Evolutionary conservation across 2,329 filamentous ascomycete species (phyloP), one percentile per base, ranked within the genome.

Genomic region (Cryphonectria carpinicola): DNA sequence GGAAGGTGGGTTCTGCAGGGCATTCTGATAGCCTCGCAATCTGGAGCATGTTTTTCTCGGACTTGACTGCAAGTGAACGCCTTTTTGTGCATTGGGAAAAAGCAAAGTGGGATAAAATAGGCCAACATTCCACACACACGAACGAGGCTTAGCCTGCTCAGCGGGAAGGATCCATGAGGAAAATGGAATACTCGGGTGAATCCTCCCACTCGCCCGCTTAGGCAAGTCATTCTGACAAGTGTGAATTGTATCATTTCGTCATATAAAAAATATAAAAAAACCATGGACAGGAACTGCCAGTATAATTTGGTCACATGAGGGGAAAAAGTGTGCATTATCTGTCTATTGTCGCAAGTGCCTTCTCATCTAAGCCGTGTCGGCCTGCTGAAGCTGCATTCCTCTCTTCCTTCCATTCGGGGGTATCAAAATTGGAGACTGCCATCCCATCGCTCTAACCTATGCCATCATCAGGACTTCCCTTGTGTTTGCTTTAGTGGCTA

Each of bases 371-470:
- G 39, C 32, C 22, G 10, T 28, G 17, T 64, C 61, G 7, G 19
- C n/a, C 25, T 46, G 22, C 41, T 32, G 22, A 28, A 28, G 13
- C 39, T 54, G 63, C 22, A 32, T 4, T 22, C 4, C 43, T 66
- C 17, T 17, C 17, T 17, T 65, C 17, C 25, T 49, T 37, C n/a
- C 43, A 58, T 66, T 32, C 46, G 25, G 70, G 70, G 68, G 71
- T 72, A 72, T 72, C 71, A 72, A 70, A 72, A 46, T 63, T 54
- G 37, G 10, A 67, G 46, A 25, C 7, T 11, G 58, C 62, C 41
- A 13, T 28, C 37, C 39, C 58, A 46, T 32, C 22, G 25, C 41
- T 28, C 52, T 25, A 10, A 17, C 35, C 19, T 41, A 7, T 39
- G 4, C 39, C 22, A 19, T 60, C 22, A 49, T 64, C 13, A 39